Percentiles rank a stretch among this genome's conserved stretches.
Evolutionary conservation across 495 filamentous ascomycete genomes (phyloP).

Genomic region (Penicillium arizonense): DNA sequence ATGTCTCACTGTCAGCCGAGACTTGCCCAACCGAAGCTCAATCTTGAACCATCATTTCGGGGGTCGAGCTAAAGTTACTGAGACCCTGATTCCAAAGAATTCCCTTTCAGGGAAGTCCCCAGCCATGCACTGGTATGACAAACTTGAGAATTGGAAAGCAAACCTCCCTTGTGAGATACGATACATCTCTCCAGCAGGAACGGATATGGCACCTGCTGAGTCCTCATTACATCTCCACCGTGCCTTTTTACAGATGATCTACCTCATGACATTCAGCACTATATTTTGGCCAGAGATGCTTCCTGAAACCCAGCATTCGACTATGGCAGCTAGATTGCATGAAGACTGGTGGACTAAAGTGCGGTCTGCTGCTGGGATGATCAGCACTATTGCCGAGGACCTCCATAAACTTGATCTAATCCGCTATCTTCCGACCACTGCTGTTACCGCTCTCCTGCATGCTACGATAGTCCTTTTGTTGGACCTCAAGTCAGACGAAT

Average conservation of each 20-base stretch:
- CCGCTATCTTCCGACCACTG: constrained; percentile 78
- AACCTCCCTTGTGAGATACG: constrained; percentile 66
- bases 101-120: constrained; percentile 70
- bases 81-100: constrained; percentile 89
- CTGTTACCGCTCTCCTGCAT: constrained; percentile 83
- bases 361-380: constrained; percentile 72
- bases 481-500: constrained; percentile 77
- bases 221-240: constrained; percentile 67
- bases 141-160: constrained; percentile 69
- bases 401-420: constrained; percentile 68
- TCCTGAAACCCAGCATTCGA: constrained; percentile 63
- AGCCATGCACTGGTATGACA: constrained; percentile 68
- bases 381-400: constrained; percentile 73
- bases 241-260: constrained; percentile 82
- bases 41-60: constrained; percentile 77
- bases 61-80: constrained; percentile 72
- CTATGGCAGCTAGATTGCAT: constrained; percentile 59
- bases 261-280: constrained; percentile 81
- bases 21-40: constrained; percentile 86
- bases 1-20: constrained; percentile 79
- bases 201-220: too few relatives aligned
- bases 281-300: constrained; percentile 85
- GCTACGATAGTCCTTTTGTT: constrained; percentile 89
- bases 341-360: constrained; percentile 77
- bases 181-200: constrained; percentile 52